These are phyloP conservation scores for Aphanomyces euteiches DNA, from an alignment of 352 stramenopile genomes.

Conservation along the genomic window DNA sequence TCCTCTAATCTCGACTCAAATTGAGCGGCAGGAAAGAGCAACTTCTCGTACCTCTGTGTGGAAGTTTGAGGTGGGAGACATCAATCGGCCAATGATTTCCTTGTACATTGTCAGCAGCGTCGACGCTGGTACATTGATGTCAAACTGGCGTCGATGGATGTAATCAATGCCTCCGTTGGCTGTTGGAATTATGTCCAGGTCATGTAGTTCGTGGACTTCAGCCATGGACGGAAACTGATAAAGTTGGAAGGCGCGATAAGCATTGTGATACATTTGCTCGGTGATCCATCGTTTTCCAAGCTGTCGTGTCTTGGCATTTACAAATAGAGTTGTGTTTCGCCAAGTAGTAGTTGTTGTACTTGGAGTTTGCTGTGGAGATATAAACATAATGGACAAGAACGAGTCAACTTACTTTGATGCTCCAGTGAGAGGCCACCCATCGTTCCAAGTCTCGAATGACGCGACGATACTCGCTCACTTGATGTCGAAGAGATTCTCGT, in stretches of 20 bases:
- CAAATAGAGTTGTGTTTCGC: background rate
- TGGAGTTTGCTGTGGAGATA: background rate
- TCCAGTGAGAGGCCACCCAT: background rate
- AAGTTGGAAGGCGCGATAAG: background rate
- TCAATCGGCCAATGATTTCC: background rate
- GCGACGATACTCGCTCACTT: background rate
- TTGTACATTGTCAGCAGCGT: background rate
- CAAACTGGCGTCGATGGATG: background rate
- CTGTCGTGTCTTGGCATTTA: background rate
- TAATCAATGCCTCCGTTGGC: background rate
- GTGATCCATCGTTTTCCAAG: background rate
- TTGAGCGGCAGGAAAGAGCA: no score
- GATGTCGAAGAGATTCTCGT: background rate
- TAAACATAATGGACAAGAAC: background rate
- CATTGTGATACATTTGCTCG: background rate
- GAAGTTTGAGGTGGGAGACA: background rate
- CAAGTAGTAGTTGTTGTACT: background rate
- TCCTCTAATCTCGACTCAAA: no score
- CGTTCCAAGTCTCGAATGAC: background rate
- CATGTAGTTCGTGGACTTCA: background rate
- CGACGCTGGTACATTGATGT: background rate
- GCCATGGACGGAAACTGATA: background rate
- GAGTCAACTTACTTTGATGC: background rate
- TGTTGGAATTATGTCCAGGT: background rate
- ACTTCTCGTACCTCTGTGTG: slow-evolving; percentile 22